Evolutionary conservation across 1,284 basidiomycete species (phyloP).

Genomic region (Abortiporus biennis): DNA sequence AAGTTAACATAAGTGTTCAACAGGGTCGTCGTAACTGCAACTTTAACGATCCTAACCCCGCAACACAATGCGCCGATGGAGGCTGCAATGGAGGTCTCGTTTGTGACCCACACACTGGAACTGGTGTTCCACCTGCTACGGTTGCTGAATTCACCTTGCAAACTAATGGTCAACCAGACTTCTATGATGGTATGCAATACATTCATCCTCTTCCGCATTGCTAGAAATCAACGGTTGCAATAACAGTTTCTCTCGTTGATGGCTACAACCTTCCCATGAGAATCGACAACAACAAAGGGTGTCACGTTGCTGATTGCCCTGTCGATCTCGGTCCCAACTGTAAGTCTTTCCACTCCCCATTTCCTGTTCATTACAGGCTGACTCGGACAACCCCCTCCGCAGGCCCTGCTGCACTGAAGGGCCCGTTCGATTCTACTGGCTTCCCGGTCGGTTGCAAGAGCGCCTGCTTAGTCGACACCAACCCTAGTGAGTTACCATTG

Average conservation of each 20-base stretch:
- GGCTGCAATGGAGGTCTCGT: slow-evolving; percentile 42
- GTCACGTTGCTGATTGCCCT: slow-evolving; percentile 33
- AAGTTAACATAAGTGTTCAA: background rate
- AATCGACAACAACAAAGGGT: slow-evolving; percentile 35
- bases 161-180: slow-evolving; percentile 25
- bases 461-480: slow-evolving; percentile 32
- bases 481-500: slow-evolving; percentile 21
- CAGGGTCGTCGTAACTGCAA: slow-evolving; percentile 39
- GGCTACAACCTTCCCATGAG: slow-evolving; percentile 36
- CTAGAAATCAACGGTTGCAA: slow-evolving; percentile 1
- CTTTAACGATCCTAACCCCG: slow-evolving; percentile 31
- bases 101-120: slow-evolving; percentile 34
- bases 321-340: slow-evolving; percentile 36
- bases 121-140: slow-evolving; percentile 37
- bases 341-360: slow-evolving; percentile 6
- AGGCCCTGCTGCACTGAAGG: slow-evolving; percentile 31
- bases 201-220: background rate
- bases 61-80: slow-evolving; percentile 36
- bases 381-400: background rate
- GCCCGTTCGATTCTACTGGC: slow-evolving; percentile 30
- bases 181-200: slow-evolving; percentile 30
- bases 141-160: slow-evolving; percentile 38
- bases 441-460: slow-evolving; percentile 37
- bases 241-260: slow-evolving; percentile 32
- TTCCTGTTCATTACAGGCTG: background rate